phyloP scores from a whole-genome alignment of 2,329 filamentous ascomycete species.

The Diaporthe velutina region DNA sequence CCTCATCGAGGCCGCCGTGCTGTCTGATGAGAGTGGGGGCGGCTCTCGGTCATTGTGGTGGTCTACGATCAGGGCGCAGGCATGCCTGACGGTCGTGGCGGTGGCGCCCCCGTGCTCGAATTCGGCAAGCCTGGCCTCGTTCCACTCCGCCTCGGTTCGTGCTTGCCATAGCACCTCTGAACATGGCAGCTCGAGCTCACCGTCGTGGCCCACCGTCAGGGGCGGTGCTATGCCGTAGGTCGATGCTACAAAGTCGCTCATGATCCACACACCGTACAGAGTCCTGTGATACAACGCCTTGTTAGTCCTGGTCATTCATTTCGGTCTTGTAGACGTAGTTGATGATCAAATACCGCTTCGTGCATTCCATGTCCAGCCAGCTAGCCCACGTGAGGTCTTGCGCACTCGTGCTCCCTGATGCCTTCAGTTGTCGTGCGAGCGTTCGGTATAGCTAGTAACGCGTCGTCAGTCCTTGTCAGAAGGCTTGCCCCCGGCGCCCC shows the following conservation, averaged over 20 bases:
- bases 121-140: not conserved
- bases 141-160: not conserved
- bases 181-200: not conserved
- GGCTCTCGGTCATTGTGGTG: not conserved
- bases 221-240: not conserved
- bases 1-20: not conserved
- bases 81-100: not conserved
- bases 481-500: too few species aligned
- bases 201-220: not conserved
- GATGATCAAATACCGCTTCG: not conserved
- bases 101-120: too few species aligned
- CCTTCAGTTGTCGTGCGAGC: not conserved
- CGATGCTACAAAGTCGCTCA: not conserved
- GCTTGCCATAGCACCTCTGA: not conserved
- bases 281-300: not conserved
- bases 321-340: too few species aligned
- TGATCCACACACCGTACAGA: not conserved
- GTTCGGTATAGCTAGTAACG: not conserved
- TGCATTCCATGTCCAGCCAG: not conserved
- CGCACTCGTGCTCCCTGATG: rapidly evolving
- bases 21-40: too few species aligned
- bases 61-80: not conserved
- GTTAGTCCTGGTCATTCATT: not conserved
- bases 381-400: not conserved
- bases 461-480: too few species aligned